phyloP scores from a whole-genome alignment of 345 rosid species.

The Brassica cretica region DNA sequence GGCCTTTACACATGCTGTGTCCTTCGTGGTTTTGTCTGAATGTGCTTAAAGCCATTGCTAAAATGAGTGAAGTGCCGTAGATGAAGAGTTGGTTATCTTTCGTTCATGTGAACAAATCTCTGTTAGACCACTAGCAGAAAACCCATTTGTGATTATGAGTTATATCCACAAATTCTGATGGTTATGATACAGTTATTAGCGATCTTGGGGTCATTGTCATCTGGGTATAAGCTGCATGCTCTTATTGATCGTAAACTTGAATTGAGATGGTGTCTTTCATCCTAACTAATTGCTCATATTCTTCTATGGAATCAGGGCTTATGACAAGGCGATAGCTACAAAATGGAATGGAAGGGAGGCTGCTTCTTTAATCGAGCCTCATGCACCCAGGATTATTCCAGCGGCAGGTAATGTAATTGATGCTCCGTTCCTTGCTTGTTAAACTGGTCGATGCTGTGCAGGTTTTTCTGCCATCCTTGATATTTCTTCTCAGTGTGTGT shows the following conservation, averaged over 20 bases:
- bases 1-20: background rate
- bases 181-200: too few species aligned
- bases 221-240: too few species aligned
- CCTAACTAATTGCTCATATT: constrained; percentile 47
- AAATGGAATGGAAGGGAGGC: constrained; percentile 82
- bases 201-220: too few species aligned
- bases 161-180: too few species aligned
- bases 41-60: constrained; percentile 6
- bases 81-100: constrained; percentile 8
- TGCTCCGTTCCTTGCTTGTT: constrained; percentile 10
- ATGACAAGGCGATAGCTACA: constrained; percentile 77
- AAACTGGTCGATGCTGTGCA: constrained; percentile 9
- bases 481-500: constrained; percentile 4
- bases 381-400: constrained; percentile 57
- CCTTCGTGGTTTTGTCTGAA: constrained; percentile 7
- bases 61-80: constrained; percentile 19
- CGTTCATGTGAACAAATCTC: constrained; percentile 41
- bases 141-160: background rate
- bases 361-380: constrained; percentile 78
- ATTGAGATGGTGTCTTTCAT: background rate
- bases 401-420: constrained; percentile 51
- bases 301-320: constrained; percentile 59
- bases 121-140: constrained; percentile 55
- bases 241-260: too few species aligned
- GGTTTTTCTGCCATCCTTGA: background rate